Conservation (phyloP, 169 alveolate species). For the Babesia bovis region DNA sequence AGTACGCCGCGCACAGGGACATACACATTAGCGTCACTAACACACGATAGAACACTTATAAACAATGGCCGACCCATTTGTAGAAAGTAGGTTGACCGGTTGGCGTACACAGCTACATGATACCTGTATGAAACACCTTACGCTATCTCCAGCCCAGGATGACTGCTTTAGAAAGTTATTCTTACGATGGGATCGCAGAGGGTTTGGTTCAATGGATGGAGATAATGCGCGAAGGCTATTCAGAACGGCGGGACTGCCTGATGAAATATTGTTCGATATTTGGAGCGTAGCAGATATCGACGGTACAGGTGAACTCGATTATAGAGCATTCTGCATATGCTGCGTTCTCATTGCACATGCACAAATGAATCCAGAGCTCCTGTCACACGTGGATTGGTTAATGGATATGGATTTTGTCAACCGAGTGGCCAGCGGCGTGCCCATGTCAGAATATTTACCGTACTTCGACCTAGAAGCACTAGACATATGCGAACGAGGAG, state of each 20-base stretch:
- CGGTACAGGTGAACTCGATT: constrained; percentile 55
- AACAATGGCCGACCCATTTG: constrained; percentile 7
- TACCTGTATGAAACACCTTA: constrained; percentile 8
- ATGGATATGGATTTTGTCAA: constrained; percentile 1
- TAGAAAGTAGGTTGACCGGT: neutral
- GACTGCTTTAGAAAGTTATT: constrained; percentile 27
- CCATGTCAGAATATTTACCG: constrained; percentile 6
- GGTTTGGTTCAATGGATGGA: constrained; percentile 54
- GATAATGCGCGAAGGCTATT: constrained; percentile 41
- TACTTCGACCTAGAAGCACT: constrained; percentile 4
- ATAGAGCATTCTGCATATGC: constrained; percentile 48
- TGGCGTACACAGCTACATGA: constrained; percentile 1
- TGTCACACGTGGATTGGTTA: constrained; percentile 2
- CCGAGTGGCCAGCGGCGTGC: neutral
- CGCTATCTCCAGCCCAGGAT: constrained; percentile 12
- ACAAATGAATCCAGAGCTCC: constrained; percentile 6
- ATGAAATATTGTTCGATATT: constrained; percentile 27
- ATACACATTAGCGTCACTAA: neutral
- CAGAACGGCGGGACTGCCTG: constrained; percentile 49
- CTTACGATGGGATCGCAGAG: constrained; percentile 47
- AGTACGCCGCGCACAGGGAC: constrained; percentile 5
- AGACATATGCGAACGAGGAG: neutral
- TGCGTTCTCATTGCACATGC: constrained; percentile 52
- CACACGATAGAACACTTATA: neutral
- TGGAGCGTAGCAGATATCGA: constrained; percentile 59